These are phyloP conservation scores for Xylaria telfairii DNA, from an alignment of 495 filamentous ascomycete species.

Conservation along the genomic window DNA sequence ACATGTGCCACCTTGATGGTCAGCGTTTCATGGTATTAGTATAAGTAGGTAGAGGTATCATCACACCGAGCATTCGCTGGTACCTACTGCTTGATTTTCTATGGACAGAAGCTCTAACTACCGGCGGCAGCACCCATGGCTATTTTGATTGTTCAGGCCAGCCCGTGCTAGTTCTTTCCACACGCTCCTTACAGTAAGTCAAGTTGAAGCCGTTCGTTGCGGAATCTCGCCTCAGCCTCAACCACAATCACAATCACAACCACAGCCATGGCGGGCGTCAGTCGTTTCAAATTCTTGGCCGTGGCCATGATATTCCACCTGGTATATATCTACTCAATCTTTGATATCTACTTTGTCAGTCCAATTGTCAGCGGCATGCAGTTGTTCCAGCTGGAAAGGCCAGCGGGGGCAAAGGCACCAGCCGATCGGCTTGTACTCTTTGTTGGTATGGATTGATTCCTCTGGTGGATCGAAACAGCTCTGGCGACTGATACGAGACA, in stretches of 20 bases:
- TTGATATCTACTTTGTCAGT: slow-evolving; percentile 99
- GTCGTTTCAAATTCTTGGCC: slow-evolving; percentile 86
- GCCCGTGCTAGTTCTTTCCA: background rate
- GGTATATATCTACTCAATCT: slow-evolving; percentile 95
- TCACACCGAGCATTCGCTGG: background rate
- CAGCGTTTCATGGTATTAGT: background rate
- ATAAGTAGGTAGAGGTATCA: background rate
- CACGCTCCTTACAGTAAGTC: slow-evolving; percentile 9
- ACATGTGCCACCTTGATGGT: slow-evolving; percentile 19
- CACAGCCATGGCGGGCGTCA: slow-evolving; percentile 73
- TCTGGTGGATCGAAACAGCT: background rate
- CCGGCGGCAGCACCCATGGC: slow-evolving; percentile 5
- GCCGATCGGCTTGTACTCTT: slow-evolving; percentile 91
- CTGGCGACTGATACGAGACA: slow-evolving; percentile 34
- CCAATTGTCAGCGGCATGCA: slow-evolving; percentile 97
- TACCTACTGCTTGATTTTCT: background rate
- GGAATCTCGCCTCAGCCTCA: background rate
- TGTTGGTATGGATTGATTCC: slow-evolving; percentile 68
- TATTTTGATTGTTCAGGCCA: background rate
- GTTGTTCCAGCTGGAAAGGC: slow-evolving; percentile 72
- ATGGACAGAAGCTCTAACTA: background rate
- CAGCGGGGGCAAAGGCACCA: slow-evolving; percentile 68
- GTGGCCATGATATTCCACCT: slow-evolving; percentile 94
- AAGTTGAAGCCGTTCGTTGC: background rate
- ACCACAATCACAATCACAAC: too few relatives aligned